phyloP scores from a whole-genome alignment of 345 rosid genomes.

The Populus alba region DNA sequence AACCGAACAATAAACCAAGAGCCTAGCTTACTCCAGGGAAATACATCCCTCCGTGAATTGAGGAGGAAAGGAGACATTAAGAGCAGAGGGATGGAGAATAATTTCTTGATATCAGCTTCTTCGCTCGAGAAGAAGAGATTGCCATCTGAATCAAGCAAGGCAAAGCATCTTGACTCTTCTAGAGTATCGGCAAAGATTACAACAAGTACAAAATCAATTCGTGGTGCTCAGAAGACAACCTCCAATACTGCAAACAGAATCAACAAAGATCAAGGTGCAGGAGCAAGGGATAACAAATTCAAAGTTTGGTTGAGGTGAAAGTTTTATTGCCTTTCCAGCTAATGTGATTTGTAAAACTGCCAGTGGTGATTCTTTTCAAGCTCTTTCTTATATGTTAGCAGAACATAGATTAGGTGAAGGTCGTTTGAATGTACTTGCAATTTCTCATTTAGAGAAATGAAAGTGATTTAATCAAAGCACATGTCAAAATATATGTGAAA shows the following conservation, averaged over 20 bases:
- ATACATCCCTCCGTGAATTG: conserved; percentile 33
- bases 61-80: conserved; percentile 34
- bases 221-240: conserved; percentile 8
- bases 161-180: conserved; percentile 24
- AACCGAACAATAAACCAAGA: conserved; percentile 13
- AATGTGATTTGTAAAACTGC: too few species aligned
- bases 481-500: too few species aligned
- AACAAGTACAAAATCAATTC: conserved; percentile 23
- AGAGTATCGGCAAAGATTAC: conserved; percentile 34
- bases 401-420: too few species aligned
- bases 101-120: conserved; percentile 16
- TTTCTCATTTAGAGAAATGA: too few species aligned
- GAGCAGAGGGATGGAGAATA: conserved; percentile 37
- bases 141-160: conserved; percentile 21
- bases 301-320: conserved; percentile 28
- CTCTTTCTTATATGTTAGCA: too few species aligned
- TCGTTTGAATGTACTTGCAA: too few species aligned
- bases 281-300: conserved; percentile 15
- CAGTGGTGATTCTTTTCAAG: too few species aligned
- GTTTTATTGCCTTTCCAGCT: too few species aligned
- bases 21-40: conserved; percentile 37
- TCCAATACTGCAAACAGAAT: conserved; percentile 10
- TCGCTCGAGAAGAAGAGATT: conserved; percentile 23
- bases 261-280: conserved; percentile 19
- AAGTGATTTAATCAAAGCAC: too few species aligned